Conservation (phyloP, 192 early-diverging fungal species). For the Dimargaris xerosporica region DNA sequence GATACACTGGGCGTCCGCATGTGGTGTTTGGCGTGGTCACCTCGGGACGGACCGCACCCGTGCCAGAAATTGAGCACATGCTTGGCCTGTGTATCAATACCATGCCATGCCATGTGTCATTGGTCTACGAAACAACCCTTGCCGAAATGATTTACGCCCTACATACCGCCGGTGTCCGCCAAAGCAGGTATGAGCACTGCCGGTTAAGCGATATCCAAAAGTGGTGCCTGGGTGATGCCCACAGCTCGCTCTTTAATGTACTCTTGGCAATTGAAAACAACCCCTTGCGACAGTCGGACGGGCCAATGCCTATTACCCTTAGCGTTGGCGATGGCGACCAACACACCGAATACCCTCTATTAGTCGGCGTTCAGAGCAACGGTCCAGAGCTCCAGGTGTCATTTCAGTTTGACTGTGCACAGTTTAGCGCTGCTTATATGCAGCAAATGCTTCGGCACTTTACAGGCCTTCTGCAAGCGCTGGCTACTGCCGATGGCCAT, state of each 20-base stretch:
- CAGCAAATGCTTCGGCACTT: not conserved
- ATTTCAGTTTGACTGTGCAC: not conserved
- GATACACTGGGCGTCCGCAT: not conserved
- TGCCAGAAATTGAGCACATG: not conserved
- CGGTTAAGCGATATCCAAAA: not conserved
- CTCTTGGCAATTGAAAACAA: not conserved
- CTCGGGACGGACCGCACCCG: conserved; percentile 1
- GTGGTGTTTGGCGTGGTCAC: not conserved
- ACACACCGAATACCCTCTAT: not conserved
- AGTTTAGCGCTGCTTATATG: not conserved
- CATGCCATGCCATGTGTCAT: not conserved
- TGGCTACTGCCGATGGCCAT: too few species aligned
- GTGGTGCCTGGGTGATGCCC: not conserved
- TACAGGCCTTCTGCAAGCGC: too few species aligned
- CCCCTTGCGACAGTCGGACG: not conserved
- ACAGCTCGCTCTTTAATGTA: not conserved
- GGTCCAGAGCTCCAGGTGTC: not conserved
- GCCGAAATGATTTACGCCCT: not conserved
- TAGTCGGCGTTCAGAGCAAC: not conserved
- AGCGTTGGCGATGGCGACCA: not conserved
- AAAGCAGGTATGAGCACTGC: not conserved
- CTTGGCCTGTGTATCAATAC: conserved; percentile 9
- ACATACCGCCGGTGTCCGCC: not conserved
- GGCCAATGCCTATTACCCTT: not conserved
- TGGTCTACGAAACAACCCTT: not conserved